phyloP scores from a whole-genome alignment of 2,329 filamentous ascomycete species.

The Aureobasidium leucospermi region DNA sequence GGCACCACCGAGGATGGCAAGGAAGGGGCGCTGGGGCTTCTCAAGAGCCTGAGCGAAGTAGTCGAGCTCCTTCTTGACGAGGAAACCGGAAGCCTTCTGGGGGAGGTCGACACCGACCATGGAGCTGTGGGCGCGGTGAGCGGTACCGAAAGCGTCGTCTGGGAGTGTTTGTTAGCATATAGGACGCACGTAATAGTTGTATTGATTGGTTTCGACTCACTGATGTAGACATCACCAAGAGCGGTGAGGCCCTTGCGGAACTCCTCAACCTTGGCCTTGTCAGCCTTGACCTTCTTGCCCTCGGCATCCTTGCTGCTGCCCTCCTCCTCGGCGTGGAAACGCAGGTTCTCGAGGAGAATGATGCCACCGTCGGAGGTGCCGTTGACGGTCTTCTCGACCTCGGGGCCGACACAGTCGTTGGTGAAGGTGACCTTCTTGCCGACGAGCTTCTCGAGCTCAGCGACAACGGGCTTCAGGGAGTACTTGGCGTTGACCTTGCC shows the following conservation, averaged over 20 bases:
- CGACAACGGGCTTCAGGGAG: slow-evolving; percentile 83
- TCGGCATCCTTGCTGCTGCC: slow-evolving; percentile 88
- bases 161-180: slow-evolving; percentile 5
- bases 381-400: slow-evolving; percentile 85
- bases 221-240: slow-evolving; percentile 93
- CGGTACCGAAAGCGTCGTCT: slow-evolving; percentile 98
- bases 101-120: slow-evolving; percentile 97
- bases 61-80: slow-evolving; percentile 99
- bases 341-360: slow-evolving; percentile 91
- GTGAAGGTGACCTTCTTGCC: slow-evolving; percentile 75
- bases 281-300: slow-evolving; percentile 96
- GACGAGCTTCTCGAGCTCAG: slow-evolving; percentile 67
- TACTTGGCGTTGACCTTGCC: slow-evolving; percentile 87
- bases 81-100: slow-evolving; percentile 94
- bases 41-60: slow-evolving; percentile 98
- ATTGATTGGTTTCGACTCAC: slow-evolving; percentile 46
- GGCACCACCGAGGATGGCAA: slow-evolving; percentile 94
- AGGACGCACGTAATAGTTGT: not conserved
- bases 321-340: slow-evolving; percentile 98
- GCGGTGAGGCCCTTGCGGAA: slow-evolving; percentile 95
- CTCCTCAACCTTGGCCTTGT: slow-evolving; percentile 82
- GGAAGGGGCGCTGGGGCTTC: slow-evolving; percentile 87
- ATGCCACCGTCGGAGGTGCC: slow-evolving; percentile 74
- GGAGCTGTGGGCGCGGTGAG: slow-evolving; percentile 96
- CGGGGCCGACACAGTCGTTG: slow-evolving; percentile 79